Evolutionary conservation across 148 eudicot species (phyloP), one percentile per base, ranked within the genome.

Genomic region (Diospyros lotus): DNA sequence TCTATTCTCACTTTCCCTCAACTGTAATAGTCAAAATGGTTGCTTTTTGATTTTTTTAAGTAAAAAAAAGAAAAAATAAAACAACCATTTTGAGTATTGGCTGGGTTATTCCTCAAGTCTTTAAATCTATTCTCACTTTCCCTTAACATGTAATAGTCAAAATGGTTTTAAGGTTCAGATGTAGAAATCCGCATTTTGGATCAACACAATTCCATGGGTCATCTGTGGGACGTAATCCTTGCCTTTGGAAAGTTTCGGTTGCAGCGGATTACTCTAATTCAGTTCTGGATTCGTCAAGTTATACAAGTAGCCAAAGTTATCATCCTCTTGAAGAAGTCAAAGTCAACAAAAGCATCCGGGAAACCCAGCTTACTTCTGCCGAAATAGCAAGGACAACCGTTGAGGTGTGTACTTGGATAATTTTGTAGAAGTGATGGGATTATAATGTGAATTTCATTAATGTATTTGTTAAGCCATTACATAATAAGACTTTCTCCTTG

Each of bases 261-360:
- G 85, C 87, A 61, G 83, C 84, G 43, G 89, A 86, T 76, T 84
- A 79, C 69, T 82, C 89, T 59, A 87, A 84, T 82, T 86, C 89
- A 75, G 72, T 82, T 74, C 87, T 85, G 18, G 82, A 84, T 58
- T 84, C 89, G 45, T 74, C 83, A 41, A 79, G 71, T 76, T 58
- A 73, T 76, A 61, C 64, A n/a, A 66, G 74, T 59, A 62, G 54
- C 48, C 78, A 68, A 42, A 83, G 89, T 2, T 86, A 86, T 84
- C 89, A 86, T 75, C 89, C 87, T 48, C 87, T 86, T 72, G 89
- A 86, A 82, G 89, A 84, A 45, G 40, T 86, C 44, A 84, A 81
- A 78, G 81, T 69, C 58, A 10, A 52, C 14, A 80, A 81, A 75
- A 82, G 76, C 18, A 77, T 68, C 60, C 68, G 83, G 7, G 81